Conservation (phyloP, 2,329 filamentous ascomycete species). For the Rhynchosporium secalis region DNA sequence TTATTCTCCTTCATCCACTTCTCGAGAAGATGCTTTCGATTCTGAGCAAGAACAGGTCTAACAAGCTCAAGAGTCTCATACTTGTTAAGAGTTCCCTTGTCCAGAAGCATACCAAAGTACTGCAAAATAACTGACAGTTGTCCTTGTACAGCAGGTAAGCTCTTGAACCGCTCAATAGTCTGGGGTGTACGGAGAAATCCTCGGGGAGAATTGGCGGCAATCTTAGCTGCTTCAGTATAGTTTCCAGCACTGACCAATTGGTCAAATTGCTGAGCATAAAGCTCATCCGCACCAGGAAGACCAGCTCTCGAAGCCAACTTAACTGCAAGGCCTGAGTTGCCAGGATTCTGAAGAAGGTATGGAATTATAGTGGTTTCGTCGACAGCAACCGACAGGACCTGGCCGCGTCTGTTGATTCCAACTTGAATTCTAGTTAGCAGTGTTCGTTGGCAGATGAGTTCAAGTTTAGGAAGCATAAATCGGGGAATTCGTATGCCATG, state of each 20-base stretch:
- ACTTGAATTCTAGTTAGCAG: constrained; percentile 44
- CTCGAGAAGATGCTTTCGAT: constrained; percentile 91
- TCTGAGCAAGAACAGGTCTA: constrained; percentile 87
- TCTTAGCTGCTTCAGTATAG: constrained; percentile 87
- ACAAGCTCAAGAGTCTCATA: constrained; percentile 94
- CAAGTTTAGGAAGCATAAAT: too few species aligned
- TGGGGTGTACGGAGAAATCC: constrained; percentile 93
- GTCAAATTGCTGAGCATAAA: constrained; percentile 93
- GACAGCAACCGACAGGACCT: constrained; percentile 90
- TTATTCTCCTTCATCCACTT: constrained; percentile 98
- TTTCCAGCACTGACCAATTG: constrained; percentile 77
- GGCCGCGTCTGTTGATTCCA: constrained; percentile 95
- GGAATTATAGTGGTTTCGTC: constrained; percentile 90
- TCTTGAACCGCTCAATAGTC: constrained; percentile 96
- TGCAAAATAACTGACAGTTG: constrained; percentile 94
- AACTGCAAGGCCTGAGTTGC: constrained; percentile 89
- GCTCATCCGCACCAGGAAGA: constrained; percentile 87
- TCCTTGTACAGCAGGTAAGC: constrained; percentile 73
- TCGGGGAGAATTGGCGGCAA: constrained; percentile 92
- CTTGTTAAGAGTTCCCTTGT: constrained; percentile 90
- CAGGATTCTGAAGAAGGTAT: constrained; percentile 94
- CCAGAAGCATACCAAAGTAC: constrained; percentile 95
- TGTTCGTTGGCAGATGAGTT: neutral
- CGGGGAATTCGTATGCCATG: too few species aligned
- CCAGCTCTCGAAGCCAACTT: constrained; percentile 95